Conservation (phyloP, 805 yeast genomes). For the Saturnispora dispora region DNA sequence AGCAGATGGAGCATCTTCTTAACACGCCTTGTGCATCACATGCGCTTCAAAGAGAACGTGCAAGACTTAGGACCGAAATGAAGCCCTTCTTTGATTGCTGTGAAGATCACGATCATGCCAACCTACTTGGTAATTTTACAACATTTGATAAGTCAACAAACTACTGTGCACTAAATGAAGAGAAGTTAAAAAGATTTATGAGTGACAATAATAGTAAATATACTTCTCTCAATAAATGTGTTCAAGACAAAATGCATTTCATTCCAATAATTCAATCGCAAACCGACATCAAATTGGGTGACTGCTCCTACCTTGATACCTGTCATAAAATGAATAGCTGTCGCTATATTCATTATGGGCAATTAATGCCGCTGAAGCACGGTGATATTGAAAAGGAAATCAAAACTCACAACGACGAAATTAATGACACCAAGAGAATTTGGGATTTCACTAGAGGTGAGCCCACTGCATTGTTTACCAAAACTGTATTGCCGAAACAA, state of each 20-base stretch:
- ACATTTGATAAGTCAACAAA: conserved; percentile 20
- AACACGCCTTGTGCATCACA: conserved; percentile 30
- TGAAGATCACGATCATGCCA: conserved; percentile 31
- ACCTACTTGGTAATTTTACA: conserved; percentile 17
- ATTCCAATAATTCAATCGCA: conserved; percentile 46
- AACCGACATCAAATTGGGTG: conserved; percentile 71
- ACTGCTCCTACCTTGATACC: conserved; percentile 89
- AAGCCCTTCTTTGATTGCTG: conserved; percentile 46
- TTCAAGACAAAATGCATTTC: conserved; percentile 37
- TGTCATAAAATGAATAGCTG: conserved; percentile 81
- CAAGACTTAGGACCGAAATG: conserved; percentile 29
- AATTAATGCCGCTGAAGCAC: conserved; percentile 33
- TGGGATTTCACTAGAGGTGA: conserved; percentile 43
- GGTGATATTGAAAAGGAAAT: neutral
- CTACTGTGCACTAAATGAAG: conserved; percentile 23
- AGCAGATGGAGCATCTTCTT: conserved; percentile 21
- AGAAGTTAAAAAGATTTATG: conserved; percentile 16
- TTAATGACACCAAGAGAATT: conserved; percentile 16
- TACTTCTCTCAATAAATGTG: conserved; percentile 23
- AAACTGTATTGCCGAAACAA: conserved; percentile 45
- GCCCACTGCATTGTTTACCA: conserved; percentile 23
- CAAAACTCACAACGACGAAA: conserved; percentile 8
- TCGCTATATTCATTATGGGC: conserved; percentile 70
- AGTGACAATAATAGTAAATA: conserved; percentile 4
- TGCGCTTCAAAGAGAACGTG: conserved; percentile 32